A percentile compares a stretch with the other conserved stretches of the same genome.
These are phyloP conservation scores for Lathyrus sativus DNA, from an alignment of 306 rosid genomes.

Conservation along the genomic window DNA sequence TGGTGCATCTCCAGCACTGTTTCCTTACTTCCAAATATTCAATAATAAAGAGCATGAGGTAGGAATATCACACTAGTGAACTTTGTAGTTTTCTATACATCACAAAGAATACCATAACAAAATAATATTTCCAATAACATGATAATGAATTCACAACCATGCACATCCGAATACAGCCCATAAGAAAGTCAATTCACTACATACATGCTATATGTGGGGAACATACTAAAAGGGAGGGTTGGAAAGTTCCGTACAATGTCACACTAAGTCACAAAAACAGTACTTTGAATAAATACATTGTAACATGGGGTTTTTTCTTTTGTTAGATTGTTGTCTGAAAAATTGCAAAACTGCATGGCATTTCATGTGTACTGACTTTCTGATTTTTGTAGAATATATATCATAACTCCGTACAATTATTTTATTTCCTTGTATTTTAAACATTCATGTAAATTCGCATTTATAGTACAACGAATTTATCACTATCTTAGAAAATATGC, in stretches of 20 bases:
- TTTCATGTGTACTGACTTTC: background rate
- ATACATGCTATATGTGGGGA: slow-evolving; percentile 4
- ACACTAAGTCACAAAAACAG: background rate
- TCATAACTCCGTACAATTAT: background rate
- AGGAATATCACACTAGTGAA: background rate
- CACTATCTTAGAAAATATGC: slow-evolving; percentile 14
- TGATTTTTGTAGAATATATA: background rate
- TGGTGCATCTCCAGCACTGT: background rate
- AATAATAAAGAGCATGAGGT: background rate
- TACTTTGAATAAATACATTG: background rate
- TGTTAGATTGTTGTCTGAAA: background rate
- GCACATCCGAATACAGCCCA: slow-evolving; percentile 1
- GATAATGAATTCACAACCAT: background rate
- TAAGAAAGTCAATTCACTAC: slow-evolving; percentile 8
- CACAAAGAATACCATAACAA: background rate
- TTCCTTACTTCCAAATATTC: background rate
- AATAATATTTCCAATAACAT: background rate
- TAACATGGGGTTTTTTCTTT: background rate
- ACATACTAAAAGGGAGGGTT: background rate
- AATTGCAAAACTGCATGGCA: background rate
- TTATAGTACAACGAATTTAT: background rate
- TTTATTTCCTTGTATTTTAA: slow-evolving; percentile 18
- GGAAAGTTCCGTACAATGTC: background rate
- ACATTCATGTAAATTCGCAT: slow-evolving; percentile 11
- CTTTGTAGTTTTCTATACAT: background rate